These are phyloP conservation scores for Rugonectria rugulosa DNA, from an alignment of 2,329 filamentous ascomycete species.

Conservation along the genomic window DNA sequence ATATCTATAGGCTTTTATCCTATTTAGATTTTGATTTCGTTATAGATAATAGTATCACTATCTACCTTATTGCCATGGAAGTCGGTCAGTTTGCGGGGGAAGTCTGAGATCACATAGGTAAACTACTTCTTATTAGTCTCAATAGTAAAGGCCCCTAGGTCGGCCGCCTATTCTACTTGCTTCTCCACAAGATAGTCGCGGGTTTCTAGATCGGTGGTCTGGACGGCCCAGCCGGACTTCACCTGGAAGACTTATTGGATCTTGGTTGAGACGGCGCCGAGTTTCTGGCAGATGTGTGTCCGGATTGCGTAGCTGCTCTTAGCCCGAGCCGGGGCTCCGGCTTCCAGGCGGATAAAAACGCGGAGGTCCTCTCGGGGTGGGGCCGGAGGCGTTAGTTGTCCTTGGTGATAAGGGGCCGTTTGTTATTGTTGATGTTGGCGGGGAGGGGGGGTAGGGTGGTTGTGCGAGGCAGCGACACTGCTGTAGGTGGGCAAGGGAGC, in stretches of 20 bases:
- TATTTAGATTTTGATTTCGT: conserved; percentile 9
- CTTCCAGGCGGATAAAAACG: background rate
- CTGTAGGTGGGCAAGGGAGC: background rate
- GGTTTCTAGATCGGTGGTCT: background rate
- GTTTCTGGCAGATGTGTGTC: background rate
- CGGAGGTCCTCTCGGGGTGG: background rate
- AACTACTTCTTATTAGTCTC: conserved; percentile 4
- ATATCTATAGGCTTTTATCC: conserved; percentile 9
- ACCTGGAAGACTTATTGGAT: background rate
- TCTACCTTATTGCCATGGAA: conserved; percentile 7
- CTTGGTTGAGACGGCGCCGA: background rate
- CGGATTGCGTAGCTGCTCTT: background rate
- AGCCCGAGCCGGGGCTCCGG: background rate
- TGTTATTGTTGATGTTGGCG: background rate
- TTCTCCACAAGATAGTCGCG: background rate
- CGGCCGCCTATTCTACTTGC: background rate
- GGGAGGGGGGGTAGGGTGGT: background rate
- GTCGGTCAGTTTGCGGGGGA: conserved; percentile 9
- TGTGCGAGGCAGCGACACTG: background rate
- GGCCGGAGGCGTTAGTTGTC: background rate
- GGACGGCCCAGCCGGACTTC: background rate
- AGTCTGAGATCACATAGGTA: conserved; percentile 12
- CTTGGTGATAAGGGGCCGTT: background rate
- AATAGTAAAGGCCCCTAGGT: background rate
- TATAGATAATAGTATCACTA: conserved; percentile 1